Evolutionary conservation across 2,329 filamentous ascomycete species (phyloP).

Genomic region (Phaeosphaeriaceae sp.): DNA sequence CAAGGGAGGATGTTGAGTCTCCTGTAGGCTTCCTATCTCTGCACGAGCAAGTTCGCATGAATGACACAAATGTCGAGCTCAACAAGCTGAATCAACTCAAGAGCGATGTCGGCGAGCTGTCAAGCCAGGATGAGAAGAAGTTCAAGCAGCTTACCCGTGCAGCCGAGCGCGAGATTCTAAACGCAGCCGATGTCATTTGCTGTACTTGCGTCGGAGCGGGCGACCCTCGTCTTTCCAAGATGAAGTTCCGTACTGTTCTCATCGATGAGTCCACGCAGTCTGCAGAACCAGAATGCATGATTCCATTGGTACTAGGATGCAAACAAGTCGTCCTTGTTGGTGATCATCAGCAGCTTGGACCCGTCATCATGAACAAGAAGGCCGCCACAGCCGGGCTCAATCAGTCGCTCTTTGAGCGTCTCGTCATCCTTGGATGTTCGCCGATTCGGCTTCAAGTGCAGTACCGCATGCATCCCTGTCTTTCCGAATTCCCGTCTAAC

Average conservation of each 20-base stretch:
- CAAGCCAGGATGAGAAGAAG: conserved; percentile 96
- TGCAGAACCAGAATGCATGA: conserved; percentile 98
- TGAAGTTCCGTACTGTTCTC: conserved; percentile 97
- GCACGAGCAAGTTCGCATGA: conserved; percentile 96
- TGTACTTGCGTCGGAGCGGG: conserved; percentile 98
- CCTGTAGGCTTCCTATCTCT: conserved; percentile 93
- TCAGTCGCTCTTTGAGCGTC: conserved; percentile 96
- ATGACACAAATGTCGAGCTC: conserved; percentile 93
- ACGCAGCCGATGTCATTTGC: conserved; percentile 96
- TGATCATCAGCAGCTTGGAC: conserved; percentile 96
- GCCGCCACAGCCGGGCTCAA: conserved; percentile 96
- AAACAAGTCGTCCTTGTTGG: conserved; percentile 99
- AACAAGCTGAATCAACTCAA: conserved; percentile 93
- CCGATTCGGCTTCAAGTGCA: conserved; percentile 96
- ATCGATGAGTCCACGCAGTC: conserved; percentile 99
- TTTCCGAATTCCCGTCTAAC: conserved; percentile 97
- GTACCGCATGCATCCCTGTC: conserved; percentile 98
- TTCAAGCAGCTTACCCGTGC: conserved; percentile 94
- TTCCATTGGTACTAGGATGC: conserved; percentile 93
- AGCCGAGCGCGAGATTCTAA: conserved; percentile 93
- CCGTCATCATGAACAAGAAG: conserved; percentile 99
- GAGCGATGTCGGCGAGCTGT: conserved; percentile 86
- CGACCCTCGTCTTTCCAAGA: conserved; percentile 91
- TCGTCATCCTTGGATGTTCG: conserved; percentile 87
- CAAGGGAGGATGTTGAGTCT: conserved; percentile 97